Evolutionary conservation across 2,329 filamentous ascomycete genomes (phyloP).

Genomic region (Hirsutella thompsonii): DNA sequence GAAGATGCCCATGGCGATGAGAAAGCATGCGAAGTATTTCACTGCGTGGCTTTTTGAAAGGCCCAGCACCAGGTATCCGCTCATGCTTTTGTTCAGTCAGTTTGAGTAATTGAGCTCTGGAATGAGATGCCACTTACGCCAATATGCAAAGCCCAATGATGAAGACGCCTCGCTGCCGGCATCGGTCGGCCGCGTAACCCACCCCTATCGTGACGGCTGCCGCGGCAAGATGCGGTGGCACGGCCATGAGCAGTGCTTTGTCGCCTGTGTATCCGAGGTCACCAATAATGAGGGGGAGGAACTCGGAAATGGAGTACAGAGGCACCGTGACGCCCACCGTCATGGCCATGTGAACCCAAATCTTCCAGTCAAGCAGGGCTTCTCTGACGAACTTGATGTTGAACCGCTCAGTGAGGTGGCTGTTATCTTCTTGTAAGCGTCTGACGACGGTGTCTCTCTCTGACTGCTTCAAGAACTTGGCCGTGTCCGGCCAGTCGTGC

Average conservation of each 20-base stretch:
- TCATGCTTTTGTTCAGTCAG: slow-evolving; percentile 12
- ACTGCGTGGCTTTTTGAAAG: slow-evolving; percentile 20
- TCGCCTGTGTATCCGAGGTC: slow-evolving; percentile 22
- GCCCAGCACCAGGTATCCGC: slow-evolving; percentile 20
- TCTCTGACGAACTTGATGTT: slow-evolving; percentile 39
- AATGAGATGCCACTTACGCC: slow-evolving; percentile 13
- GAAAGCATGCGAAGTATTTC: slow-evolving; percentile 35
- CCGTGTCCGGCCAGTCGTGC: slow-evolving; percentile 43
- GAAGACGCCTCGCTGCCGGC: slow-evolving; percentile 22
- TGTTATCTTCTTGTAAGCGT: slow-evolving; percentile 29
- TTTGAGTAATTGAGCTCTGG: neutral
- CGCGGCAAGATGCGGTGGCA: slow-evolving; percentile 24
- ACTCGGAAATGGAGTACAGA: slow-evolving; percentile 24
- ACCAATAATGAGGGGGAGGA: slow-evolving; percentile 23
- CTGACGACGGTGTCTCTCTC: slow-evolving; percentile 30
- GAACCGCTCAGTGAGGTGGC: slow-evolving; percentile 41
- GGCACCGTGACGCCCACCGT: slow-evolving; percentile 43
- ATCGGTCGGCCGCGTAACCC: slow-evolving; percentile 29
- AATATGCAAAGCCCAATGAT: slow-evolving; percentile 23
- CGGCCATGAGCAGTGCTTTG: slow-evolving; percentile 23
- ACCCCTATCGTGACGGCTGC: slow-evolving; percentile 21
- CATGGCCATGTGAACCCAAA: slow-evolving; percentile 42
- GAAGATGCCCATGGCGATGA: slow-evolving; percentile 28
- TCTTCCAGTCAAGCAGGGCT: slow-evolving; percentile 46
- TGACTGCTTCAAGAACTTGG: slow-evolving; percentile 30